Percentiles rank a stretch among this genome's conserved stretches.
Evolutionary conservation across 192 early-diverging fungal species (phyloP).

Genomic region (Phycomyces nitens): DNA sequence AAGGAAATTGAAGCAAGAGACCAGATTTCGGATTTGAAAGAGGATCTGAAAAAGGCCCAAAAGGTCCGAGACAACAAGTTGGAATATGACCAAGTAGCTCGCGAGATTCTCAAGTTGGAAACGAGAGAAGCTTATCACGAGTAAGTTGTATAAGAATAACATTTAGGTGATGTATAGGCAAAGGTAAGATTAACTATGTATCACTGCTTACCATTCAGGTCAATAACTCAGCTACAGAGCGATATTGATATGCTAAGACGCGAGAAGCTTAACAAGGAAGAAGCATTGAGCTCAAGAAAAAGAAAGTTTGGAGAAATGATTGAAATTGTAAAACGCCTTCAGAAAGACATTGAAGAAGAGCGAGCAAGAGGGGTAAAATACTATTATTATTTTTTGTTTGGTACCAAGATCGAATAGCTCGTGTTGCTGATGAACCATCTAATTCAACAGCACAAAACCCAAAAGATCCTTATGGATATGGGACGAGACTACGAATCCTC

Average conservation of each 20-base stretch:
- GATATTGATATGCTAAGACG: constrained; percentile 32
- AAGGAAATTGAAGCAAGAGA: constrained; percentile 32
- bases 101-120: constrained; percentile 41
- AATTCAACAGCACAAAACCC: constrained; percentile 18
- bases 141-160: constrained; percentile 17
- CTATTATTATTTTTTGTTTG: background rate
- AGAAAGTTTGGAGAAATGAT: constrained; percentile 23
- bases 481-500: constrained; percentile 23
- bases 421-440: too few relatives aligned
- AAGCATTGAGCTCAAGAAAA: constrained; percentile 22
- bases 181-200: too few relatives aligned
- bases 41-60: constrained; percentile 41
- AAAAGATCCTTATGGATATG: constrained; percentile 30
- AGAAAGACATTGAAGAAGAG: constrained; percentile 29
- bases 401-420: too few relatives aligned
- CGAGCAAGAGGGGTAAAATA: constrained; percentile 27
- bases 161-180: background rate
- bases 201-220: constrained; percentile 4
- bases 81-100: constrained; percentile 55
- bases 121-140: constrained; percentile 26
- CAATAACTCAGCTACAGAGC: constrained; percentile 21
- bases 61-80: constrained; percentile 41
- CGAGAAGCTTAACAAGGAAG: constrained; percentile 26
- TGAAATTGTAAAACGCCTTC: constrained; percentile 18
- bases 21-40: constrained; percentile 45